Conservation (phyloP, 2,329 filamentous ascomycete genomes). For the Diaporthe amygdali region DNA sequence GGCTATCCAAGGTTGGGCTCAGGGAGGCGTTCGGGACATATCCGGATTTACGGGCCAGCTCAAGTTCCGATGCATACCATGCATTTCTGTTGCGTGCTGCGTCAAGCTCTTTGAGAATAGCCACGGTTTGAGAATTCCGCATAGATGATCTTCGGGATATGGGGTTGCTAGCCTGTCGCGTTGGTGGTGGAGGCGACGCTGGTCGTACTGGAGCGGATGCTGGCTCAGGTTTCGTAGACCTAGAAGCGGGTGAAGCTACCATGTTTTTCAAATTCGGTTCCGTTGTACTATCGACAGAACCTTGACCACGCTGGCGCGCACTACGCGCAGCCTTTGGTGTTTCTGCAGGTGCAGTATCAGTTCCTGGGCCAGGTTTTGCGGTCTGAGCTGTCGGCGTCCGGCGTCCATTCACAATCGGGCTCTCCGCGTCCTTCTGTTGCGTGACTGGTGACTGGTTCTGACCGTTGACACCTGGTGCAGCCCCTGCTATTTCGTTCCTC, state of each 20-base stretch:
- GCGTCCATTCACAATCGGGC: slow-evolving; percentile 62
- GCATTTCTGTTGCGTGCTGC: slow-evolving; percentile 84
- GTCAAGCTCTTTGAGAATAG: slow-evolving; percentile 86
- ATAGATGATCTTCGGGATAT: slow-evolving; percentile 65
- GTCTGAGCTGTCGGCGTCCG: slow-evolving; percentile 65
- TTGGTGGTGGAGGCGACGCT: slow-evolving; percentile 63
- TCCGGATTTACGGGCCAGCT: slow-evolving; percentile 87
- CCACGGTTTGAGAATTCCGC: slow-evolving; percentile 70
- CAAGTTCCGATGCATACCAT: slow-evolving; percentile 95
- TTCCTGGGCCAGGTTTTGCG: slow-evolving; percentile 37
- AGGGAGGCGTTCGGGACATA: slow-evolving; percentile 76
- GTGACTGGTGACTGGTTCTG: slow-evolving; percentile 48
- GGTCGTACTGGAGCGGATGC: slow-evolving; percentile 41
- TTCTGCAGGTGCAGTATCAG: slow-evolving; percentile 33
- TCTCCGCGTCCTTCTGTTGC: slow-evolving; percentile 55
- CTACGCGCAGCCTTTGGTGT: slow-evolving; percentile 48
- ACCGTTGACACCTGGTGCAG: slow-evolving; percentile 25
- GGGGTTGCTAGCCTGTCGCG: slow-evolving; percentile 62
- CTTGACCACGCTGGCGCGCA: slow-evolving; percentile 62
- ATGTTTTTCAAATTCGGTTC: slow-evolving; percentile 57
- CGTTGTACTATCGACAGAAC: slow-evolving; percentile 71
- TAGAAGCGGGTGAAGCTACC: slow-evolving; percentile 23
- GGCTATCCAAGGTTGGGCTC: slow-evolving; percentile 77
- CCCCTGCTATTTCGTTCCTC: slow-evolving; percentile 38
- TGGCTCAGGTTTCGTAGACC: slow-evolving; percentile 38